Evolutionary conservation across 306 rosid species (phyloP), one percentile per base, ranked within the genome.

Genomic region (Pterocarpus santalinus): DNA sequence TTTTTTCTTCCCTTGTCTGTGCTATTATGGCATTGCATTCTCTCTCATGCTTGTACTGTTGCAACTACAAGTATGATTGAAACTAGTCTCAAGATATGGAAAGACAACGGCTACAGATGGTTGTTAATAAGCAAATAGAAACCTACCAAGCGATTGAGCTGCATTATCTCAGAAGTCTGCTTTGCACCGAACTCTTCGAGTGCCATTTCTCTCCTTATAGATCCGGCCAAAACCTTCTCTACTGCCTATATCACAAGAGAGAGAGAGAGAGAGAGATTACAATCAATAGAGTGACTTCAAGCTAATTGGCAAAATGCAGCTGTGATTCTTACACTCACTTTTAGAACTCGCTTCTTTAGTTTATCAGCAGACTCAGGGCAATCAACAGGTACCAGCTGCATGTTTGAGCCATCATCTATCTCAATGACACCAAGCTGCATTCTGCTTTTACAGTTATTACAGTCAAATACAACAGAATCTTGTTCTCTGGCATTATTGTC

Each of bases 171-270:
- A 74, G 85, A 88, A 80, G 80, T 81, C 87, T 92, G 92, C 89
- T 85, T 94, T 79, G 89, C 87, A 89, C 94, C 91, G 73, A 90
- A 58, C 72, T 92, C 94, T 85, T 88, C 94, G 7, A 94, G 85
- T 61, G 97, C 96, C 98, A 94, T 94, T 85, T 94, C 98, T 88
- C 98, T 91, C 88, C 98, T 85, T 69, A 92, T 91, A 52, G 98
- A 90, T 67, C 97, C 98, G 1, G 97, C 97, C 90, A 94, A 87
- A 83, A 92, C 97, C 88, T 91, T 91, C 88, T 92, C 92, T 69
- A 89, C 94, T 35, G 91, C 98, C 98, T 94, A 86, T 28, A 62
- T 55, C 16, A 64, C 63, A 72, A 41, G 47, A 70, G 46, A 71
- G 72, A 72, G 28, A 65, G 46, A 41, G 47, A 70, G 46, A 71